Conservation (phyloP, 345 rosid species). For the Hirschfeldia incana region DNA sequence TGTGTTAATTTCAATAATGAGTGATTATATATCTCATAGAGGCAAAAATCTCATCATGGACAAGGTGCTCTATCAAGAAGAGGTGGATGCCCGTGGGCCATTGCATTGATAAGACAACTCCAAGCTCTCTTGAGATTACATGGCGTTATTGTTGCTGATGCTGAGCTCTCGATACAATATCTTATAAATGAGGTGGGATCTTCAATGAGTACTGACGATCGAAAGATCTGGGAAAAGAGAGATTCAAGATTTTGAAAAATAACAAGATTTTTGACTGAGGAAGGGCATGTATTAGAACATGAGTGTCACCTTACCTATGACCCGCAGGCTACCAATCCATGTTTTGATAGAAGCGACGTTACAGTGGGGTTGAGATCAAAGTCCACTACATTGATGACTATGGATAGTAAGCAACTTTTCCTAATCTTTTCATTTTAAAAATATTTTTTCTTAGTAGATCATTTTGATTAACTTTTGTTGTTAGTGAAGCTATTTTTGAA, state of each 20-base stretch:
- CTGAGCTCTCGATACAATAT: neutral
- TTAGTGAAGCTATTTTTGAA: too few relatives aligned
- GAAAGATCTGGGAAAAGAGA: neutral
- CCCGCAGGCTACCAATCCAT: neutral
- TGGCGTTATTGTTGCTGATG: neutral
- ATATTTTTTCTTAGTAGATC: too few relatives aligned
- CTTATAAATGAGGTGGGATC: neutral
- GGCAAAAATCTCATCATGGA: neutral
- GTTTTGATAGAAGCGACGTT: neutral
- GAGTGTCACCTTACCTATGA: neutral
- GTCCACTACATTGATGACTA: neutral
- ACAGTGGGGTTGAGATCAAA: neutral
- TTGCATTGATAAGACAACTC: neutral
- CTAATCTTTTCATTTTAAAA: neutral
- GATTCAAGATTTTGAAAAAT: neutral
- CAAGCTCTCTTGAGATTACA: neutral
- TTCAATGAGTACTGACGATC: neutral
- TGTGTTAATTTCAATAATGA: neutral
- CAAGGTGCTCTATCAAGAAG: neutral
- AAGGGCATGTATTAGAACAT: neutral
- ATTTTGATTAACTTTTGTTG: too few relatives aligned
- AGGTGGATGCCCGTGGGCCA: neutral
- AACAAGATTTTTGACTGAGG: neutral
- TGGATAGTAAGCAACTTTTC: neutral
- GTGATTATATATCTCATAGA: neutral